These are phyloP conservation scores for Clathrus columnatus DNA, from an alignment of 768 basidiomycete genomes.

Conservation along the genomic window DNA sequence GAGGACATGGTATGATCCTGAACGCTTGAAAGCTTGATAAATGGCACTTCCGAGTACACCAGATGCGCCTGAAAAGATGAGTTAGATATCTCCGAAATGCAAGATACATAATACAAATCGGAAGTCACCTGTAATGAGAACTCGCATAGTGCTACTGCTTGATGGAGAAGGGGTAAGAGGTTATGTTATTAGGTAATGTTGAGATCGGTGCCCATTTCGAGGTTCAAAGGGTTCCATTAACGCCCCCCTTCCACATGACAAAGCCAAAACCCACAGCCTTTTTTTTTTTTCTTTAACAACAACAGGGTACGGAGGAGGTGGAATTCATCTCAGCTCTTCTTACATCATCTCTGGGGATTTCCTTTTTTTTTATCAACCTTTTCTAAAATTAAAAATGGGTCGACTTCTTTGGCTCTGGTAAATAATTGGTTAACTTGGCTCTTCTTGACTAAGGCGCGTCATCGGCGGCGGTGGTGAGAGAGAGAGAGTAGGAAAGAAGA, in stretches of 20 bases:
- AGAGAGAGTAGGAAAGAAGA: too few species aligned
- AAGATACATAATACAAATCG: not conserved
- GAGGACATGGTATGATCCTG: constrained; percentile 35
- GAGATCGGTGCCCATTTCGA: not conserved
- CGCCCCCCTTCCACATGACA: not conserved
- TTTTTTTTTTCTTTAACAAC: too few species aligned
- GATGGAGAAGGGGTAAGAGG: not conserved
- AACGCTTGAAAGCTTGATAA: constrained; percentile 49
- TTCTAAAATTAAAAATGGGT: too few species aligned
- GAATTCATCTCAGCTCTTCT: too few species aligned
- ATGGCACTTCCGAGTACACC: constrained; percentile 85
- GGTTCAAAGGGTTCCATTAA: too few species aligned
- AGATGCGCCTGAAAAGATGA: constrained; percentile 78
- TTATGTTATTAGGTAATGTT: not conserved
- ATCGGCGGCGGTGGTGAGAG: too few species aligned
- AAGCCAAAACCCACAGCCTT: not conserved
- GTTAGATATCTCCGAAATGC: not conserved
- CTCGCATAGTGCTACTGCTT: constrained; percentile 2
- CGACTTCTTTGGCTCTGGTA: too few species aligned
- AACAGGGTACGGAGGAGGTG: too few species aligned
- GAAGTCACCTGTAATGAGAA: constrained; percentile 10
- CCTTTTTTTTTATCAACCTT: too few species aligned
- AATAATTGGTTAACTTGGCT: too few species aligned
- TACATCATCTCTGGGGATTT: too few species aligned
- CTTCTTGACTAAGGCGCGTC: too few species aligned